Evolutionary conservation across 2,329 filamentous ascomycete species (phyloP), one percentile per base, ranked within the genome.

Genomic region (Rutstroemia sp.): DNA sequence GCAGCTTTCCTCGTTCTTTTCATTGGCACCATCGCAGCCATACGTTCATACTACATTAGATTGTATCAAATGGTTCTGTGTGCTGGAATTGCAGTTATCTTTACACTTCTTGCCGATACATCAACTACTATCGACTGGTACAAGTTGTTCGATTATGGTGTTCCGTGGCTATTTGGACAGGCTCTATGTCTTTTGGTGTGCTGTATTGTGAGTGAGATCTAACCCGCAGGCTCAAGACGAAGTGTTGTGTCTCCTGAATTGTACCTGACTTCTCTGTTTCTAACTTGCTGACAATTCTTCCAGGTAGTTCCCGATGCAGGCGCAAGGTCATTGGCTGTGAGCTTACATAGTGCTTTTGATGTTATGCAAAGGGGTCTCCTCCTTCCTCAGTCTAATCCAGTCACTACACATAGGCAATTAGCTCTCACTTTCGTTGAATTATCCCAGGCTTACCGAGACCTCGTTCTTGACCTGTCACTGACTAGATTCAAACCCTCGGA

Each of bases 161-260:
- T 83, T 34, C 78, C 81, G 2, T 84, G 79, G 79, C 65, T 77
- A 1, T 58, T 81, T 7, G 81, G 81, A 0, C 79, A 83, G 63
- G 78, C 72, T 1, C 73, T 83, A 52, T 74, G 76, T 49, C 68
- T 83, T 37, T 51, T 75, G 16, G 69, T 81, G 23, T 80, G 78
- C 61, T 66, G 74, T 41, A 51, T 72, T 9, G 53, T 55, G 38
- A 45, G 53, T 51, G 16, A 34, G 25, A 4, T 12, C 19, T 23
- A 2, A 30, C 1, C 27, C 27, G 27, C 30, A 34, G 30, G 30
- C 30, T 34, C 30, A 34, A 34, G 30, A 34, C 12, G 5, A 12
- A 34, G 30, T 34, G 30, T 14, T 34, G 30, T 12, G 39, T 4
- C 18, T 42, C 16, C 3, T 8, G 3, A 34, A 34, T 34, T 34